Conservation (phyloP, 176 grass and related monocot genomes). For the Elymus sibiricus region DNA sequence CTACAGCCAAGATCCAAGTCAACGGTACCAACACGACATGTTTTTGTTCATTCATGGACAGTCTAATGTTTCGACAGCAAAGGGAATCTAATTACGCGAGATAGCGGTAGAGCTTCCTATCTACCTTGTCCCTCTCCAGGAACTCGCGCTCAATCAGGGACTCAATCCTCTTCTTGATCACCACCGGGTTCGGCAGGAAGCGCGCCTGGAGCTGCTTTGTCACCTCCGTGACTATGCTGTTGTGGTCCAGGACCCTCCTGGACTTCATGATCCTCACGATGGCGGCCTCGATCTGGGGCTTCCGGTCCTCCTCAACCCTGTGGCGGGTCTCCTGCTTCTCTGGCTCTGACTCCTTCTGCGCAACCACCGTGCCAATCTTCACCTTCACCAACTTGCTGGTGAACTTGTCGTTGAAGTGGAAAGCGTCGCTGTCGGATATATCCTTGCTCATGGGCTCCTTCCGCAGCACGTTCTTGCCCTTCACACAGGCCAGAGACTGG, state of each 20-base stretch:
- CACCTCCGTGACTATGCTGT: slow-evolving; percentile 47
- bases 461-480: slow-evolving; percentile 63
- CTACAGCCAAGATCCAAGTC: slow-evolving; percentile 1
- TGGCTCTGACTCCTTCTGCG: slow-evolving; percentile 55
- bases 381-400: slow-evolving; percentile 65
- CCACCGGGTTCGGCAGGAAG: slow-evolving; percentile 57
- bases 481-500: slow-evolving; percentile 62
- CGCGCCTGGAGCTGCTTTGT: slow-evolving; percentile 50
- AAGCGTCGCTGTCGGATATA: slow-evolving; percentile 50
- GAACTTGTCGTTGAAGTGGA: slow-evolving; percentile 66
- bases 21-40: not conserved
- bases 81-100: not conserved
- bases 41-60: not conserved
- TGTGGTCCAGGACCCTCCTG: slow-evolving; percentile 46
- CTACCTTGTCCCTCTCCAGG: slow-evolving; percentile 59
- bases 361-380: slow-evolving; percentile 61
- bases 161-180: slow-evolving; percentile 70
- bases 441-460: slow-evolving; percentile 80
- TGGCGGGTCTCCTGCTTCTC: slow-evolving; percentile 64
- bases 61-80: not conserved
- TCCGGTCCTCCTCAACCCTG: slow-evolving; percentile 51
- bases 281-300: slow-evolving; percentile 47
- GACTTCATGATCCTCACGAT: slow-evolving; percentile 62
- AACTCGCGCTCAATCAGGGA: slow-evolving; percentile 67
- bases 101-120: slow-evolving; percentile 66